phyloP scores from a whole-genome alignment of 306 rosid genomes.

The Quercus rubra region DNA sequence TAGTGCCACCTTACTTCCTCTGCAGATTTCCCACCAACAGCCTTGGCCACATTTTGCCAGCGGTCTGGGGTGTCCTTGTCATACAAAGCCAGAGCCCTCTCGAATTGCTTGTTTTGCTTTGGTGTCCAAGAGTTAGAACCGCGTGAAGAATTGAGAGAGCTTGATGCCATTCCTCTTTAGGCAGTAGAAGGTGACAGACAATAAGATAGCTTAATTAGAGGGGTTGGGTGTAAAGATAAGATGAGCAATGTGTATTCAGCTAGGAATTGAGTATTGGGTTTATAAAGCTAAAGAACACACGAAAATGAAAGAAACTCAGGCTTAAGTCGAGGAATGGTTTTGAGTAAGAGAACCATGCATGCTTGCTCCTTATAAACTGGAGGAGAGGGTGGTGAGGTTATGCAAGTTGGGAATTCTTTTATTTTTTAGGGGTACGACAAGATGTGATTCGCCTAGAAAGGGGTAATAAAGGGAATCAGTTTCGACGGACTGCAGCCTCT shows the following conservation, averaged over 20 bases:
- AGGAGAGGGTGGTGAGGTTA: conserved; percentile 19
- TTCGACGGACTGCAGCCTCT: neutral
- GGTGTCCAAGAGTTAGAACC: conserved; percentile 56
- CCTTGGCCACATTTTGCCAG: conserved; percentile 86
- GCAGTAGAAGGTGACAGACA: neutral
- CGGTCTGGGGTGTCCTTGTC: conserved; percentile 79
- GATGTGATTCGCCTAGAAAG: conserved; percentile 44
- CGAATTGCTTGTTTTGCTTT: conserved; percentile 77
- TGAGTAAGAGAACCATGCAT: conserved; percentile 13
- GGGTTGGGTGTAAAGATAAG: neutral
- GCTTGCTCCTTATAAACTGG: conserved; percentile 51
- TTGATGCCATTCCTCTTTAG: conserved; percentile 35
- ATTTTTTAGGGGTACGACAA: conserved; percentile 3
- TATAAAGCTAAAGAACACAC: neutral
- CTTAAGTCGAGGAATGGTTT: conserved; percentile 23
- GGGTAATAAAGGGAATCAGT: conserved; percentile 13
- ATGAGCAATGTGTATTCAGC: neutral
- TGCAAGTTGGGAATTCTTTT: conserved; percentile 53
- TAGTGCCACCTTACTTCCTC: conserved; percentile 77
- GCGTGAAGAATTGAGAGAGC: conserved; percentile 22
- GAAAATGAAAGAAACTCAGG: neutral
- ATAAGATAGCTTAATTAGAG: neutral
- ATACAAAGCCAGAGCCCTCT: conserved; percentile 80
- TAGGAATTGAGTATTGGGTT: neutral
- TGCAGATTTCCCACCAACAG: conserved; percentile 74